A percentile compares a stretch with the other conserved stretches of the same genome.
phyloP scores from a whole-genome alignment of 2,329 filamentous ascomycete genomes.

The Aspergillus brunneoviolaceus region DNA sequence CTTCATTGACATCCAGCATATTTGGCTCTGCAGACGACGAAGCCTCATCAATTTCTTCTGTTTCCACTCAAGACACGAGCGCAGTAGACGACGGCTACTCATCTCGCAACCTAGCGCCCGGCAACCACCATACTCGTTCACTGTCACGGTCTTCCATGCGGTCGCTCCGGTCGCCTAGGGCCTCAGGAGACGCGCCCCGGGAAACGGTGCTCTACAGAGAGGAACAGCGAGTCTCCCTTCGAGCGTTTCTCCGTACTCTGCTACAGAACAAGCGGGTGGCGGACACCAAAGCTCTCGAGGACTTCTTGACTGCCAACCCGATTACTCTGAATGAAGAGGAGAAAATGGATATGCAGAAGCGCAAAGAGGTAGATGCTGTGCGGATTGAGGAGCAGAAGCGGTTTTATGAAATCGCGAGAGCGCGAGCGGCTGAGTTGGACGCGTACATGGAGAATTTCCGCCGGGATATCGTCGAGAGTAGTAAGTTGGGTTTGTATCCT shows the following conservation, averaged over 20 bases:
- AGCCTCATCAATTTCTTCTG: conserved; percentile 76
- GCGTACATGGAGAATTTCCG: conserved; percentile 91
- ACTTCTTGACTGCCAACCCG: conserved; percentile 75
- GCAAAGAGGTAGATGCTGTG: conserved; percentile 81
- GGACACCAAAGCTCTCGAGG: conserved; percentile 75
- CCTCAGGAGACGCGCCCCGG: conserved; percentile 44
- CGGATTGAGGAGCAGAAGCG: conserved; percentile 87
- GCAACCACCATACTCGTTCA: conserved; percentile 27
- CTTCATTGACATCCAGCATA: conserved; percentile 63
- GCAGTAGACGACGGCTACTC: conserved; percentile 38
- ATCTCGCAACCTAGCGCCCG: conserved; percentile 33
- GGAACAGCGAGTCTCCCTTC: conserved; percentile 83
- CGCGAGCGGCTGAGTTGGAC: conserved; percentile 87
- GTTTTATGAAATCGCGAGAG: conserved; percentile 93
- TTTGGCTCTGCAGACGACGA: conserved; percentile 65
- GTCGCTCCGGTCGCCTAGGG: conserved; percentile 31
- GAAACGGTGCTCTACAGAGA: conserved; percentile 73
- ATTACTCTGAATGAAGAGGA: conserved; percentile 79
- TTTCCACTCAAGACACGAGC: conserved; percentile 65
- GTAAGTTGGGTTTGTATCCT: conserved; percentile 50
- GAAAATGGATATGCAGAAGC: conserved; percentile 71
- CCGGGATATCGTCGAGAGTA: conserved; percentile 67
- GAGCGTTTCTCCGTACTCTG: conserved; percentile 84
- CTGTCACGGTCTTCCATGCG: conserved; percentile 31
- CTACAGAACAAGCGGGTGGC: conserved; percentile 82